A percentile compares a stretch with the other conserved stretches of the same genome.
Evolutionary conservation across 2,329 filamentous ascomycete genomes (phyloP).

Genomic region (Leptographium procerum): DNA sequence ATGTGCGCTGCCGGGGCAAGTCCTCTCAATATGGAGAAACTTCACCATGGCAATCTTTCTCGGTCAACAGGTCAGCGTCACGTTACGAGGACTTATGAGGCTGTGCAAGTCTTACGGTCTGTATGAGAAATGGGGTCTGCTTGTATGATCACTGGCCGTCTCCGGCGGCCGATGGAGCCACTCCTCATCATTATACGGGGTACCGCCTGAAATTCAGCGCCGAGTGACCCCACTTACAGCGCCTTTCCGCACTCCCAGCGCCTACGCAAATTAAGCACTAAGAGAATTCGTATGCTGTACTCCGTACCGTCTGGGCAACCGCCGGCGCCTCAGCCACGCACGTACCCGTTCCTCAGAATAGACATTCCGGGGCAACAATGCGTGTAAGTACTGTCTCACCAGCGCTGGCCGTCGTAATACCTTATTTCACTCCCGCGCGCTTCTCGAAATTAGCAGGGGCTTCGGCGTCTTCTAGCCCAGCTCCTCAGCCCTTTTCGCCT

Average conservation of each 20-base stretch:
- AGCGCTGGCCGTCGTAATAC: not conserved
- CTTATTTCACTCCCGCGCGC: slow-evolving; percentile 1
- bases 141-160: not conserved
- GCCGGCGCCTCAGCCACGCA: not conserved
- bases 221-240: not conserved
- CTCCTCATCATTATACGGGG: not conserved
- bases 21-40: not conserved
- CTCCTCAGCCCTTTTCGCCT: not conserved
- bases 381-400: not conserved
- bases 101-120: slow-evolving; percentile 3
- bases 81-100: slow-evolving; percentile 1
- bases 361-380: not conserved
- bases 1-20: too few relatives aligned
- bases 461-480: not conserved
- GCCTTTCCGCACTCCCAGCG: not conserved
- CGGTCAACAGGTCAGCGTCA: not conserved
- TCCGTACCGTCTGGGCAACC: not conserved
- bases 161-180: not conserved
- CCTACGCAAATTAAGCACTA: not conserved
- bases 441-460: slow-evolving; percentile 1
- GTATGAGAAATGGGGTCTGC: not conserved
- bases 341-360: not conserved
- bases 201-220: not conserved
- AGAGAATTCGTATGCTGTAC: not conserved
- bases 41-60: not conserved